These are phyloP conservation scores for Penicillium egyptiacum DNA, from an alignment of 495 filamentous ascomycete genomes.

Conservation along the genomic window DNA sequence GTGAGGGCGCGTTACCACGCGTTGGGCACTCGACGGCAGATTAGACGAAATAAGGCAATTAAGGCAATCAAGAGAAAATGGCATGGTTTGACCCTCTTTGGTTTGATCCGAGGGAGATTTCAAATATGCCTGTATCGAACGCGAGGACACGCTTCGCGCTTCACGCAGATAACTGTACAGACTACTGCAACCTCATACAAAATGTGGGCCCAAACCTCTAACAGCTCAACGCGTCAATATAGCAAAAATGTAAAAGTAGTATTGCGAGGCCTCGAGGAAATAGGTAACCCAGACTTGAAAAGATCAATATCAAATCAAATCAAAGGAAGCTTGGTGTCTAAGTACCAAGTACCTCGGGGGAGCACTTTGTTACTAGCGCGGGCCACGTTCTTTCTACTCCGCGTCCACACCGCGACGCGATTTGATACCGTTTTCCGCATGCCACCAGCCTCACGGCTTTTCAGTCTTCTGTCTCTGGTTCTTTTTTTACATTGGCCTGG, in stretches of 20 bases:
- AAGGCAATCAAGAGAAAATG: too few relatives aligned
- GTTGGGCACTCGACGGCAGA: not conserved
- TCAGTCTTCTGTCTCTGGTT: slow-evolving; percentile 16
- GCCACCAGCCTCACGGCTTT: slow-evolving; percentile 23
- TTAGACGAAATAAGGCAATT: not conserved
- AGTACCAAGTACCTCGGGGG: slow-evolving; percentile 23
- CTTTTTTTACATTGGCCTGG: slow-evolving; percentile 6
- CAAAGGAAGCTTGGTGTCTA: not conserved
- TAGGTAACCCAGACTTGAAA: not conserved
- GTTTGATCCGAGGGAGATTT: not conserved
- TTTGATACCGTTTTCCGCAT: slow-evolving; percentile 27
- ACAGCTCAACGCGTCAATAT: not conserved
- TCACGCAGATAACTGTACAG: not conserved
- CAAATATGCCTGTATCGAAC: not conserved
- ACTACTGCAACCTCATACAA: slow-evolving; percentile 4
- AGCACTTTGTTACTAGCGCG: slow-evolving; percentile 30
- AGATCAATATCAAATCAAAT: not conserved
- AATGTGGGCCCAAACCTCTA: not conserved
- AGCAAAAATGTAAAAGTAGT: not conserved
- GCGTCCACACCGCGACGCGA: slow-evolving; percentile 50
- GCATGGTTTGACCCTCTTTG: not conserved
- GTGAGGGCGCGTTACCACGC: slow-evolving; percentile 13
- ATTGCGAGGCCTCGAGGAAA: not conserved
- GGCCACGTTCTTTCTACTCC: slow-evolving; percentile 37
- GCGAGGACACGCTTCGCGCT: slow-evolving; percentile 3